Evolutionary conservation across 208 protist species (phyloP).

Genomic region (Crithidia bombi): DNA sequence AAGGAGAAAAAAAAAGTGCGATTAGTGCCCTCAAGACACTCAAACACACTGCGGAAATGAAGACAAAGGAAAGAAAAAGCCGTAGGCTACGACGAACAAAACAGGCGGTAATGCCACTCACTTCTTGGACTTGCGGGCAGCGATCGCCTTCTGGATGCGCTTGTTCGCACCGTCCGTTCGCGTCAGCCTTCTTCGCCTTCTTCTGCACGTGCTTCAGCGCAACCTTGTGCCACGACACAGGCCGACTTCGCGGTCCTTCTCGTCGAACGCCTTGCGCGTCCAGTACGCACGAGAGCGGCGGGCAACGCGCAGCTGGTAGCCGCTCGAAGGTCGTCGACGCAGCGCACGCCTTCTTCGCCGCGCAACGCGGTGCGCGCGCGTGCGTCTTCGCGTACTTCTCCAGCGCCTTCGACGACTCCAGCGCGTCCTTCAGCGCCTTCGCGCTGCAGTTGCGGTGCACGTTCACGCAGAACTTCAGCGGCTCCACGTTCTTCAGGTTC

Average conservation of each 20-base stretch:
- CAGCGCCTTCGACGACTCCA: constrained; percentile 76
- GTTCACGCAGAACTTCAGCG: constrained; percentile 74
- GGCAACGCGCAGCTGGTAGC: constrained; percentile 92
- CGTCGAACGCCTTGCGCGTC: constrained; percentile 91
- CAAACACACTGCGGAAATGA: background rate
- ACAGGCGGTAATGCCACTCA: constrained; percentile 8
- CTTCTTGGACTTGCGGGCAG: constrained; percentile 69
- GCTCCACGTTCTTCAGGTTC: constrained; percentile 89
- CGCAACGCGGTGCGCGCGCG: constrained; percentile 73
- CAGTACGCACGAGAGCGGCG: constrained; percentile 91
- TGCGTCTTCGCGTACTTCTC: constrained; percentile 89
- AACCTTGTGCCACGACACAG: constrained; percentile 91
- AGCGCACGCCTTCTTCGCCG: constrained; percentile 84
- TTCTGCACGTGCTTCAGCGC: constrained; percentile 87
- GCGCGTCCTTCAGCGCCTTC: constrained; percentile 78
- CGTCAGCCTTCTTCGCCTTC: constrained; percentile 86
- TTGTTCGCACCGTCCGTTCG: constrained; percentile 74
- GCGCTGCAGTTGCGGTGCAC: constrained; percentile 75
- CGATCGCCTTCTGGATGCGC: constrained; percentile 89
- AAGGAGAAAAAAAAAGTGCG: background rate
- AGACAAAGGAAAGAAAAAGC: constrained; percentile 19
- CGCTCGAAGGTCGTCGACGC: constrained; percentile 91
- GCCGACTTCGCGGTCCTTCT: constrained; percentile 87
- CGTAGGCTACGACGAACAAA: background rate
- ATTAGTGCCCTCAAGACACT: background rate